Base-by-base conservation (phyloP, 2,329 filamentous ascomycete species). In the Calycina herbarum region DNA sequence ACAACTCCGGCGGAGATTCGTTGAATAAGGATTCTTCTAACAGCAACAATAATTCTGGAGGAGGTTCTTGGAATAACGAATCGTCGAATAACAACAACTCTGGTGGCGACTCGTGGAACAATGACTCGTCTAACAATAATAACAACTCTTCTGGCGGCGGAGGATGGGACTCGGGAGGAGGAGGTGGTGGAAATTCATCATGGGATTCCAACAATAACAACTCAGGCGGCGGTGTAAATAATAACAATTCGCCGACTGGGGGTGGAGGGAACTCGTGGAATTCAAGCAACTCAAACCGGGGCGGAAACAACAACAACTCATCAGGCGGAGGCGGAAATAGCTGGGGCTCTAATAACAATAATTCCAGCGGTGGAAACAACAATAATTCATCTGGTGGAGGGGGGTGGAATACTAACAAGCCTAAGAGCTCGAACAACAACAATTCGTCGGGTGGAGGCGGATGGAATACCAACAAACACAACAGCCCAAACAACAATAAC, bases 401-500 rank as follows among this genome's bases (percentile, higher is more conserved):
- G 1, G 20, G 57, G 2, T 59, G 35, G 27, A 59, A 63, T 24
- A 24, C 31, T 5, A 15, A 24, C 29, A 56, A 33, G 40, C 17
- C 48, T 3, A 66, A 59, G 29, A 62, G 64, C 33, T 54, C 51
- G 17, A 61, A 58, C 17, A 48, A 42, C 33, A 31, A 33, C 15
- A 33, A 48, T 48, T 45, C 27, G 2, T 31, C 11, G 3, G 29
- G 29, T 29, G 33, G 33, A n/a, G 57, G 61, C n/a, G 13, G 11
- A n/a, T 8, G 48, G 7, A 57, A 24, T 31, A 27, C 20, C 11
- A 57, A 40, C 6, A 67, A 59, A 58, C 10, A 17, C 35, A 57
- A 64, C 20, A 57, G 56, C 56, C 61, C 65, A 3, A 57, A 40
- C 40, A 64, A 68, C 33, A 63, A 61, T 24, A 62, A 64, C 33